Evolutionary conservation across 768 basidiomycete genomes (phyloP).

Genomic region (Coprinopsis strossmayeri): DNA sequence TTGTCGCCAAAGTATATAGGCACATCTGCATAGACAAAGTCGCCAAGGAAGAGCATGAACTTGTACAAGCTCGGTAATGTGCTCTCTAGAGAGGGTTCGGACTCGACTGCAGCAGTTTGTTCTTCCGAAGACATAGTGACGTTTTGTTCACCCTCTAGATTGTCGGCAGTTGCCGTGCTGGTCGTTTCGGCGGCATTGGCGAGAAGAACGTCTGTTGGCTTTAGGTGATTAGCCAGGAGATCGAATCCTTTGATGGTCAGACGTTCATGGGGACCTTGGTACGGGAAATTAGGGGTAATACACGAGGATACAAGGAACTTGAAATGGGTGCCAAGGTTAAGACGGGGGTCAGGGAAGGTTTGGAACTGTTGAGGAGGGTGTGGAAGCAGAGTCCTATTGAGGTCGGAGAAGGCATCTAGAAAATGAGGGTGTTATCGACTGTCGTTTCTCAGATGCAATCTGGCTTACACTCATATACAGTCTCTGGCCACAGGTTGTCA

Average conservation of each 20-base stretch:
- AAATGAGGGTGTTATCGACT: not conserved
- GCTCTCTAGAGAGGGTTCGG: not conserved
- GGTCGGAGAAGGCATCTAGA: slow-evolving; percentile 1
- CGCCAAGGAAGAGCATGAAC: slow-evolving; percentile 67
- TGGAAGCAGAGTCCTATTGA: not conserved
- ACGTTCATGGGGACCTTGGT: slow-evolving; percentile 44
- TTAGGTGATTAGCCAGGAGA: slow-evolving; percentile 50
- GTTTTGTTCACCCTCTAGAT: slow-evolving; percentile 3
- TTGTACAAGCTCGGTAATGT: slow-evolving; percentile 21
- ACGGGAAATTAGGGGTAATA: slow-evolving; percentile 68
- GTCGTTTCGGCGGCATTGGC: not conserved
- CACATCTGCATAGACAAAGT: slow-evolving; percentile 73
- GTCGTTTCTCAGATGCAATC: not conserved
- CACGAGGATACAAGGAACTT: slow-evolving; percentile 68
- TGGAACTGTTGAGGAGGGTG: slow-evolving; percentile 55
- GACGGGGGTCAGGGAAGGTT: slow-evolving; percentile 68
- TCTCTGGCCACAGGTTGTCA: slow-evolving; percentile 59
- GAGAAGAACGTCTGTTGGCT: not conserved
- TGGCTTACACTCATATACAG: slow-evolving; percentile 60
- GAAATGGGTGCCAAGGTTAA: slow-evolving; percentile 49
- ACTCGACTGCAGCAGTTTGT: not conserved
- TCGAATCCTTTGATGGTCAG: slow-evolving; percentile 59
- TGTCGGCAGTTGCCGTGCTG: not conserved
- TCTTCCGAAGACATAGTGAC: slow-evolving; percentile 8
- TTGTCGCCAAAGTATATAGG: slow-evolving; percentile 57